phyloP scores from a whole-genome alignment of 139 green algal species.

The Chlamydomonas asymmetrica region DNA sequence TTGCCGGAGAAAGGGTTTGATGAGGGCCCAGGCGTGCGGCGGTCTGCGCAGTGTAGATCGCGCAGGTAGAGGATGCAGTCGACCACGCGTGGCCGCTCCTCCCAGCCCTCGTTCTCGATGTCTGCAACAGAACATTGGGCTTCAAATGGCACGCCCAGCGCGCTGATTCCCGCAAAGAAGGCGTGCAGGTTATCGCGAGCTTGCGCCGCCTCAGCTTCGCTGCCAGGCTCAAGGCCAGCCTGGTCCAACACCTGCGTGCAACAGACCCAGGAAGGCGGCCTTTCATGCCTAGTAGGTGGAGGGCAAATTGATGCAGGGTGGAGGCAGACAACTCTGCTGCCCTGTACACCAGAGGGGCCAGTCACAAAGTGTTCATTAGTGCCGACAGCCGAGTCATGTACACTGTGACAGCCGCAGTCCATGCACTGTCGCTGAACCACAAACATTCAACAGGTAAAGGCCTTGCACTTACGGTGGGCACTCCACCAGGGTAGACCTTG shows the following conservation, averaged over 20 bases:
- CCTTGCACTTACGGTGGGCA: neutral
- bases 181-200: conserved; percentile 54
- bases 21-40: neutral
- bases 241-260: neutral
- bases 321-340: neutral
- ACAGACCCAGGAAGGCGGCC: no score
- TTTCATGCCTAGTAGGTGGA: no score
- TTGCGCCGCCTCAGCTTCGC: neutral
- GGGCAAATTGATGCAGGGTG: neutral
- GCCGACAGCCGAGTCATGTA: neutral
- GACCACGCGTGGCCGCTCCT: conserved; percentile 55
- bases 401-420: neutral
- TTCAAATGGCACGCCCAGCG: conserved; percentile 42
- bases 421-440: no score
- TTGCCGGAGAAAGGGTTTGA: neutral
- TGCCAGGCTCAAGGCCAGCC: neutral
- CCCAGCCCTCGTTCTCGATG: conserved; percentile 43
- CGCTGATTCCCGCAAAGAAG: conserved; percentile 48
- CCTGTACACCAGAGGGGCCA: neutral
- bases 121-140: conserved; percentile 56
- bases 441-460: no score
- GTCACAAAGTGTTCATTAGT: neutral
- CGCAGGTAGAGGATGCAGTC: conserved; percentile 65
- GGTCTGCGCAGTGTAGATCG: conserved; percentile 33
- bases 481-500: conserved; percentile 37